Conservation (phyloP, 805 yeast genomes). For the Tetrapisispora nanseiensis region DNA sequence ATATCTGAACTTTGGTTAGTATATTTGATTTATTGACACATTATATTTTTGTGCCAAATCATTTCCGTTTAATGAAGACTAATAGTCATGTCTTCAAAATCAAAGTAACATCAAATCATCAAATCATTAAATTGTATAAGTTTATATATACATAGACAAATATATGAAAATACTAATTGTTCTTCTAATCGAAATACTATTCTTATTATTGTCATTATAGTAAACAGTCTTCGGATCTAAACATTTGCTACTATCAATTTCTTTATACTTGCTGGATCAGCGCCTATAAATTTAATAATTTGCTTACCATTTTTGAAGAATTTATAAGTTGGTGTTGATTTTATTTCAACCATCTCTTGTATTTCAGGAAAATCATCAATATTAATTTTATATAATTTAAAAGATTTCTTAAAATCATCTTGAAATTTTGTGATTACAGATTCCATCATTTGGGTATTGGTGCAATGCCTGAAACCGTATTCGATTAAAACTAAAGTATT, state of each 20-base stretch:
- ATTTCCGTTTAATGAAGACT: no score
- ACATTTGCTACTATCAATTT: constrained; percentile 1
- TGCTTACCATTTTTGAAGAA: constrained; percentile 1
- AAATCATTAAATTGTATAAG: no score
- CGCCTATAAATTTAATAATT: background rate
- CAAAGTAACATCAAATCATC: no score
- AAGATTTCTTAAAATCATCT: background rate
- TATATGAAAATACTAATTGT: no score
- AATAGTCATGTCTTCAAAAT: no score
- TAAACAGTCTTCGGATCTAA: no score
- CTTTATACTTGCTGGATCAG: constrained; percentile 2
- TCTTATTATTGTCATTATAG: no score
- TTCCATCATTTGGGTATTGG: constrained; percentile 1
- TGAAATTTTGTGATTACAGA: background rate
- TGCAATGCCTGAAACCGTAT: background rate
- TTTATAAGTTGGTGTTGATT: constrained; percentile 1
- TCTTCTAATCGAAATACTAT: no score
- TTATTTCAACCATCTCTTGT: background rate
- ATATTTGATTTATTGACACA: no score
- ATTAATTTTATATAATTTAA: background rate
- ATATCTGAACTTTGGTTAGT: no score
- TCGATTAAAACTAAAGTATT: background rate
- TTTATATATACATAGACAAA: no score
- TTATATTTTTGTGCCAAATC: no score
- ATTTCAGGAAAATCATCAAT: background rate